Percentiles rank a stretch among this genome's conserved stretches.
Conservation (phyloP, 1,139 yeast genomes). For the Saccharomyces hybrid region DNA sequence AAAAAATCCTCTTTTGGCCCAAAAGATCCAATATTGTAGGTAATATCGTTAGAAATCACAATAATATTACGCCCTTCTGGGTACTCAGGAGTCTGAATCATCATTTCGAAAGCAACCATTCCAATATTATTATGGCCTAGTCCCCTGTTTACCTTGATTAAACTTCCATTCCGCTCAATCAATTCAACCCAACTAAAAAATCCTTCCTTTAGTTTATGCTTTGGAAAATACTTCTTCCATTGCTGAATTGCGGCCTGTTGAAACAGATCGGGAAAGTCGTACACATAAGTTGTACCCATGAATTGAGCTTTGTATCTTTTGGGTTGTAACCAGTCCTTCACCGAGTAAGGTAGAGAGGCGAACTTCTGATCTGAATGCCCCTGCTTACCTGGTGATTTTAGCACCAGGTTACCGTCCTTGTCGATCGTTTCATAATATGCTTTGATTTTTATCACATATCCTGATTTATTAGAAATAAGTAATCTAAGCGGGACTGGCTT, state of each 20-base stretch:
- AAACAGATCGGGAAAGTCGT: conserved; percentile 97
- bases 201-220: conserved; percentile 62
- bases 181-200: conserved; percentile 73
- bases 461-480: conserved; percentile 86
- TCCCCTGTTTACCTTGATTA: conserved; percentile 87
- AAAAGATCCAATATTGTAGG: conserved; percentile 95
- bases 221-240: conserved; percentile 65
- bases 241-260: conserved; percentile 81
- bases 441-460: conserved; percentile 90
- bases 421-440: conserved; percentile 87
- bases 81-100: conserved; percentile 92
- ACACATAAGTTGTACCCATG: conserved; percentile 96
- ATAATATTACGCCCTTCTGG: conserved; percentile 93
- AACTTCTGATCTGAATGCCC: conserved; percentile 80
- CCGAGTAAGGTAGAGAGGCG: conserved; percentile 88
- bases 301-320: conserved; percentile 97
- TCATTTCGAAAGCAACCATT: conserved; percentile 93
- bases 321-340: conserved; percentile 96
- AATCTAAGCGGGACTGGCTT: conserved; percentile 91
- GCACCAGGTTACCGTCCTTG: conserved; percentile 86
- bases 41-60: conserved; percentile 91
- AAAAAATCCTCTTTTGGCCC: conserved; percentile 95
- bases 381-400: conserved; percentile 48
- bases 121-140: conserved; percentile 94
- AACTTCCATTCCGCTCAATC: conserved; percentile 71